A percentile compares a stretch with the other conserved stretches of the same genome.
These are phyloP conservation scores for Gastrodia elata DNA, from an alignment of 106 monocot genomes.

Conservation along the genomic window DNA sequence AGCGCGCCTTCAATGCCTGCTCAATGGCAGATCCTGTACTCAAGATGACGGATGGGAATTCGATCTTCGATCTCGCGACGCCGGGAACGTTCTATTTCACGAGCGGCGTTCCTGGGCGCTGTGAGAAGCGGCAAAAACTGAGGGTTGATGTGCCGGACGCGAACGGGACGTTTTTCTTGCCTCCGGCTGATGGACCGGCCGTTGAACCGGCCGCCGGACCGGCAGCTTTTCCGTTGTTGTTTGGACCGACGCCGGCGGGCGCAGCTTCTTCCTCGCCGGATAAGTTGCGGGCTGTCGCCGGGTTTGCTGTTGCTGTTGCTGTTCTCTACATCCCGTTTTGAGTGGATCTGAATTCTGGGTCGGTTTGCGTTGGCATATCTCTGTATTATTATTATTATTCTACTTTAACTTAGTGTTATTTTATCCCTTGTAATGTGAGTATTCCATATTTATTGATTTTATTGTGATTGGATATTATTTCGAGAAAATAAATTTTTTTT, in stretches of 20 bases:
- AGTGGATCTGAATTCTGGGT: not conserved
- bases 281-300: not conserved
- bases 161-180: slow-evolving; percentile 44
- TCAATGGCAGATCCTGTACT: slow-evolving; percentile 32
- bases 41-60: slow-evolving; percentile 72
- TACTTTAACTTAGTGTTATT: no score
- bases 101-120: slow-evolving; percentile 55
- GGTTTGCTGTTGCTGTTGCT: not conserved
- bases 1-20: slow-evolving; percentile 55
- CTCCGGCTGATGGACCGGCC: slow-evolving; percentile 6
- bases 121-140: slow-evolving; percentile 72
- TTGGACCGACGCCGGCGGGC: slow-evolving; percentile 23
- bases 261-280: not conserved
- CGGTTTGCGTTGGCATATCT: no score
- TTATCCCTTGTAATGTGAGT: no score
- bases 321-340: not conserved
- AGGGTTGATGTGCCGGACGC: slow-evolving; percentile 39
- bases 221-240: slow-evolving; percentile 15
- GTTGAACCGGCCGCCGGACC: slow-evolving; percentile 5
- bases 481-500: no score
- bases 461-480: no score
- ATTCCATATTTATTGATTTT: no score
- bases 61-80: slow-evolving; percentile 62
- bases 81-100: slow-evolving; percentile 56
- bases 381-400: no score